phyloP scores from a whole-genome alignment of 768 basidiomycete genomes.

The Xerocomellus amylosporus region DNA sequence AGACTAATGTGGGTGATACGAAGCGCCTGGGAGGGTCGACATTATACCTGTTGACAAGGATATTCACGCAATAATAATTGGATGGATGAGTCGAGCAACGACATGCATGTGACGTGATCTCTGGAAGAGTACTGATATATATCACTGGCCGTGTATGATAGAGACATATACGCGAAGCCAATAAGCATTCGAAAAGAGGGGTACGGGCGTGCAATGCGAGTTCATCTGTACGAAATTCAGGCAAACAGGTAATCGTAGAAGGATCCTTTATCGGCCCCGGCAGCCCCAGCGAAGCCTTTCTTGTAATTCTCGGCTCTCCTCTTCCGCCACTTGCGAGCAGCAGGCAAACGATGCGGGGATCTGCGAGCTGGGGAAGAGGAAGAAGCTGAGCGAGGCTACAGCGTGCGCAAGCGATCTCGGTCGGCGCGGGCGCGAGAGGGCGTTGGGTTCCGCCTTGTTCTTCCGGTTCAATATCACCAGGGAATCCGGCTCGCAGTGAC shows the following conservation, averaged over 20 bases:
- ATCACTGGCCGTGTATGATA: constrained; percentile 1
- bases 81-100: background rate
- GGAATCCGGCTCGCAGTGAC: background rate
- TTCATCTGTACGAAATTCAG: constrained; percentile 15
- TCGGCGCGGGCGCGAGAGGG: constrained; percentile 20
- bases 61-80: constrained; percentile 46
- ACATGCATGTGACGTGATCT: background rate
- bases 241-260: constrained; percentile 48
- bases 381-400: constrained; percentile 42
- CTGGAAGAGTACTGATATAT: constrained; percentile 3
- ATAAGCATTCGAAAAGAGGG: background rate
- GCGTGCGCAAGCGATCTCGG: constrained; percentile 29
- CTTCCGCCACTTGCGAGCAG: constrained; percentile 15
- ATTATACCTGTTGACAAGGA: constrained; percentile 47
- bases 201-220: background rate
- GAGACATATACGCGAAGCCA: background rate
- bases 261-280: constrained; percentile 17
- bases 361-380: constrained; percentile 54
- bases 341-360: constrained; percentile 26
- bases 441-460: constrained; percentile 2
- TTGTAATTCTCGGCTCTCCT: constrained; percentile 17
- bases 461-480: background rate
- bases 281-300: constrained; percentile 15
- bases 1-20: background rate
- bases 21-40: constrained; percentile 62